A percentile compares a stretch with the other conserved stretches of the same genome.
phyloP scores from a whole-genome alignment of 805 yeast species.

The Kurtzmaniella fragi region DNA sequence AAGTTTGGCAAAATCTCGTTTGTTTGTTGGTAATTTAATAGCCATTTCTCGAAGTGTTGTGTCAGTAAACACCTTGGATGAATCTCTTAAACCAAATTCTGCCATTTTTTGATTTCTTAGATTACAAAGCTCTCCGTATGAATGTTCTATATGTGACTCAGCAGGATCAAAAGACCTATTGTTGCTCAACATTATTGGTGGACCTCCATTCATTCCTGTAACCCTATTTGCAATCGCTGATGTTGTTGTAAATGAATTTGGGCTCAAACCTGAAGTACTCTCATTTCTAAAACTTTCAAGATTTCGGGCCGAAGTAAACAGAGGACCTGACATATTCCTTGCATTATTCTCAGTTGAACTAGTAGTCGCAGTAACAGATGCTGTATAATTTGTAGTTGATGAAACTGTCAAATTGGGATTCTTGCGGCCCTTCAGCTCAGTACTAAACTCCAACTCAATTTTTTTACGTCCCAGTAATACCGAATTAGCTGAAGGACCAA shows the following conservation, averaged over 20 bases:
- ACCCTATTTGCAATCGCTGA: constrained; percentile 2
- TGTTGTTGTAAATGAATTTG: constrained; percentile 1
- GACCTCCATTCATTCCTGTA: constrained; percentile 4
- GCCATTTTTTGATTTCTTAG: constrained; percentile 40
- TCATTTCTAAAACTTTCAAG: constrained; percentile 2
- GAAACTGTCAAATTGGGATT: too few species aligned
- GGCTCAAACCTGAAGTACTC: too few species aligned
- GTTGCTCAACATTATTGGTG: constrained; percentile 16
- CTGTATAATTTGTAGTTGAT: neutral
- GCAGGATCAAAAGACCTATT: constrained; percentile 12
- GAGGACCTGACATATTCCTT: neutral
- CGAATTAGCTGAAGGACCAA: constrained; percentile 51
- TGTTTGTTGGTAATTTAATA: constrained; percentile 45
- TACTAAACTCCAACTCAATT: constrained; percentile 50
- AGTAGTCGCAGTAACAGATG: neutral
- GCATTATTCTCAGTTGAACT: neutral
- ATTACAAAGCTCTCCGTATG: constrained; percentile 33
- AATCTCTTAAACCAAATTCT: constrained; percentile 24
- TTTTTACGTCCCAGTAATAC: constrained; percentile 41
- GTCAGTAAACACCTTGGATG: constrained; percentile 20
- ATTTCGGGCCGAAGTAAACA: constrained; percentile 3
- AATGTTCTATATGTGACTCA: constrained; percentile 20
- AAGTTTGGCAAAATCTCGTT: constrained; percentile 39
- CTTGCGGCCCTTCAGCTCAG: constrained; percentile 11
- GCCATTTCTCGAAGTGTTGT: constrained; percentile 51